phyloP scores from a whole-genome alignment of 2,329 filamentous ascomycete species.

The Ophiostoma australiae region DNA sequence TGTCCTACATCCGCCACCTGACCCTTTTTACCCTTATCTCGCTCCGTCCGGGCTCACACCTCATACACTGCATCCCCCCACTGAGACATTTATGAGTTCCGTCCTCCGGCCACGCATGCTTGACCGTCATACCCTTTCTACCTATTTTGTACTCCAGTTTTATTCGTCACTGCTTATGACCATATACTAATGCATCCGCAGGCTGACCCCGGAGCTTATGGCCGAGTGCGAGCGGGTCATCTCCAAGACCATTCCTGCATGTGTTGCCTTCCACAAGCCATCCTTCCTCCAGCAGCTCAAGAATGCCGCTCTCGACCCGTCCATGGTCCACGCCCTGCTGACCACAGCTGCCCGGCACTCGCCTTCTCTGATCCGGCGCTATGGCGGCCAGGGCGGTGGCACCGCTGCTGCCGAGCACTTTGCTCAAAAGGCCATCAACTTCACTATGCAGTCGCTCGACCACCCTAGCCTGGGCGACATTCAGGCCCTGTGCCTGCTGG shows the following conservation, averaged over 20 bases:
- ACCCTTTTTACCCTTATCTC: background rate
- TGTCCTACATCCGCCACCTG: background rate
- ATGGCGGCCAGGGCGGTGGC: conserved; percentile 48
- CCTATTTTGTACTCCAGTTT: background rate
- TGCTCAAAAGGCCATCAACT: conserved; percentile 52
- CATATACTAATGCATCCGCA: conserved; percentile 28
- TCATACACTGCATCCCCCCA: conserved; percentile 19
- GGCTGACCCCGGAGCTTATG: conserved; percentile 53
- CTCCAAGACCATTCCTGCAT: conserved; percentile 56
- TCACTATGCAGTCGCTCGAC: conserved; percentile 55
- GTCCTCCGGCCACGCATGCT: background rate
- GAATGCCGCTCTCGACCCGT: conserved; percentile 50
- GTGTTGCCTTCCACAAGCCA: conserved; percentile 59
- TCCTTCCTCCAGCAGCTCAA: conserved; percentile 58
- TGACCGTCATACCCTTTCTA: background rate
- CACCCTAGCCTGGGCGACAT: conserved; percentile 57
- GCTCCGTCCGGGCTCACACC: background rate
- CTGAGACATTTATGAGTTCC: conserved; percentile 15
- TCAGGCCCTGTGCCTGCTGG: conserved; percentile 56
- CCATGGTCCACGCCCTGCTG: conserved; percentile 54
- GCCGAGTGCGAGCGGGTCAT: conserved; percentile 58
- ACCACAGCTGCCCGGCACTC: conserved; percentile 55
- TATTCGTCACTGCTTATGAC: no score
- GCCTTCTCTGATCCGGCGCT: conserved; percentile 52
- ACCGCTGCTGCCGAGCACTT: conserved; percentile 55